Percentiles rank a stretch among this genome's conserved stretches.
Evolutionary conservation across 768 basidiomycete species (phyloP).

Genomic region (Rossbeevera mucosa): DNA sequence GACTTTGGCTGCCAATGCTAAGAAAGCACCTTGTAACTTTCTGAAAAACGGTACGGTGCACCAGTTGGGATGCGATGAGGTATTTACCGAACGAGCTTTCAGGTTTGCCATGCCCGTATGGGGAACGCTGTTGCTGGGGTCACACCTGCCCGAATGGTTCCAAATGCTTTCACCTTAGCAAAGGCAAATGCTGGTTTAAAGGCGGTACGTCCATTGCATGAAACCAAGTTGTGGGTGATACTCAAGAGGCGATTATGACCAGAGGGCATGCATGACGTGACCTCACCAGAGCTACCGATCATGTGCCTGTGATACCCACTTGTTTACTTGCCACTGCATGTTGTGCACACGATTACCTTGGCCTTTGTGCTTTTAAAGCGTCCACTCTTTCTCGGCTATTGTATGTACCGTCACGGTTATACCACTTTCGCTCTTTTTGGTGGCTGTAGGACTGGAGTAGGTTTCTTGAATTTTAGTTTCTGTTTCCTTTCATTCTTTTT

Average conservation of each 20-base stretch:
- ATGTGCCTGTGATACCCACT: constrained; percentile 22
- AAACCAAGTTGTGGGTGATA: neutral
- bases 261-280: constrained; percentile 41
- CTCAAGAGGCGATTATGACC: constrained; percentile 2
- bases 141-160: constrained; percentile 79
- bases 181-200: constrained; percentile 88
- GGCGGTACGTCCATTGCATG: constrained; percentile 40
- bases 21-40: constrained; percentile 84
- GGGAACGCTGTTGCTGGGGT: constrained; percentile 76
- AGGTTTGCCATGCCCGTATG: constrained; percentile 76
- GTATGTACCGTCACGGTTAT: constrained; percentile 21
- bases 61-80: neutral
- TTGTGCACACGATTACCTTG: constrained; percentile 6
- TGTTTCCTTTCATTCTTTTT: neutral
- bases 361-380: constrained; percentile 22
- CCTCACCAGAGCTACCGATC: constrained; percentile 14
- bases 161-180: constrained; percentile 61
- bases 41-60: constrained; percentile 60
- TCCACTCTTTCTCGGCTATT: constrained; percentile 20
- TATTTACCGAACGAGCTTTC: constrained; percentile 2
- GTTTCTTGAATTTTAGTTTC: constrained; percentile 19
- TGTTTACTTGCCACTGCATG: constrained; percentile 3
- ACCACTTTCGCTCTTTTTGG: constrained; percentile 30
- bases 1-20: constrained; percentile 68
- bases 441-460: constrained; percentile 17